Evolutionary conservation across 2,329 filamentous ascomycete genomes (phyloP), one percentile per base, ranked within the genome.

Genomic region (Neonectria punicea): DNA sequence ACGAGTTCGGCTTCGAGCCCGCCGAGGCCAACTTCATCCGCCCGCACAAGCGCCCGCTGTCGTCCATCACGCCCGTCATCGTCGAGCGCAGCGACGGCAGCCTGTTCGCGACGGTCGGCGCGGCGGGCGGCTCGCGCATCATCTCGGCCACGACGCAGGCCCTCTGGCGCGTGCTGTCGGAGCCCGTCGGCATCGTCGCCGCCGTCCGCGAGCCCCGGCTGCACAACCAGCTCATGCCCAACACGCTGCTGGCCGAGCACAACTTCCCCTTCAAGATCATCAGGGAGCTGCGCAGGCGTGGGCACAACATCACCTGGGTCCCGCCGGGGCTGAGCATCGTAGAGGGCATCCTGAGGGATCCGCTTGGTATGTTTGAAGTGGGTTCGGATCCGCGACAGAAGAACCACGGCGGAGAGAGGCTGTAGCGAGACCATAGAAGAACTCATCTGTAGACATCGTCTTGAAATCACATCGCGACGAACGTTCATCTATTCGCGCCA

Each of bases 1-100:
- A 97, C 77, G 89, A 90, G 28, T 98, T 98, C 76, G 94, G 93
- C 57, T 97, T 93, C 80, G 87, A 90, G 49, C 94, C 95, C 2
- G 90, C 89, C 1, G 87, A 89, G 4, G 86, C 90, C 49, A 98
- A 98, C 84, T 98, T 89, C 77, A 89, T 98, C 77, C 86, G 89
- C 5, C 89, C 93, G 0, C 86, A 88, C 53, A 98, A 98, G 79
- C 88, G 95, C 0, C 93, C 94, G 0, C 82, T 98, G 4, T 94
- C 91, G 2, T 94, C 92, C 67, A 94, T 96, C 71, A 89, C 91
- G 0, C 93, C 94, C 4, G 84, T 93, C 61, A 94, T 97, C 56
- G 87, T 90, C 68, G 88, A 91, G 60, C 81, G 86, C 63, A 81
- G 86, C 3, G 86, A 91, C 72, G 86, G 88, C 18, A 85, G 82